phyloP scores from a whole-genome alignment of 352 stramenopile species.

The Elongisporangium undulatum region DNA sequence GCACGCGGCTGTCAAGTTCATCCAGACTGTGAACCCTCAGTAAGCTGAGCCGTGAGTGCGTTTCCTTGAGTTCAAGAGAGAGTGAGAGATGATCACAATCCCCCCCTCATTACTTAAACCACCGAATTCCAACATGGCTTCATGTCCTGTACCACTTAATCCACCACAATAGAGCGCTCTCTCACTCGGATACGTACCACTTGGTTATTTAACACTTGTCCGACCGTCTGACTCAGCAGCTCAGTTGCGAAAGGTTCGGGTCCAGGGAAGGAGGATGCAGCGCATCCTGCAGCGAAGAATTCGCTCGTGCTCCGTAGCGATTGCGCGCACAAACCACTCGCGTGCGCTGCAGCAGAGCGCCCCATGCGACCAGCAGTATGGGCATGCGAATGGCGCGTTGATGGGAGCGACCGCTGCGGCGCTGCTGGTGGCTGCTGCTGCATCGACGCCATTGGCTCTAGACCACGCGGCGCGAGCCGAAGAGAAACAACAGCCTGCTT shows the following conservation, averaged over 20 bases:
- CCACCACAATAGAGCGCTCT: background rate
- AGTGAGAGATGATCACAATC: background rate
- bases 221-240: background rate
- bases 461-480: conserved; percentile 7
- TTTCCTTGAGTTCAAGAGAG: background rate
- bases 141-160: background rate
- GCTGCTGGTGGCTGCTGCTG: conserved; percentile 12
- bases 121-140: background rate
- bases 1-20: conserved; percentile 55
- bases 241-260: background rate
- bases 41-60: conserved; percentile 10
- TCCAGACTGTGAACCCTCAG: conserved; percentile 44
- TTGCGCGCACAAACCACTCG: background rate
- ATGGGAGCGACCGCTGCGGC: conserved; percentile 4
- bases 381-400: background rate
- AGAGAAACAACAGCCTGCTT: conserved; percentile 6
- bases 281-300: background rate
- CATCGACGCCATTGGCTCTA: conserved; percentile 12
- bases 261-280: background rate
- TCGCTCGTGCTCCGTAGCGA: background rate
- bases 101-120: background rate
- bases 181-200: background rate
- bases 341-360: conserved; percentile 3
- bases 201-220: background rate
- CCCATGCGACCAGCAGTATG: conserved; percentile 3